Evolutionary conservation across 179 eudicot genomes (phyloP), one percentile per base, ranked within the genome.

Genomic region (Corrigiola litoralis): DNA sequence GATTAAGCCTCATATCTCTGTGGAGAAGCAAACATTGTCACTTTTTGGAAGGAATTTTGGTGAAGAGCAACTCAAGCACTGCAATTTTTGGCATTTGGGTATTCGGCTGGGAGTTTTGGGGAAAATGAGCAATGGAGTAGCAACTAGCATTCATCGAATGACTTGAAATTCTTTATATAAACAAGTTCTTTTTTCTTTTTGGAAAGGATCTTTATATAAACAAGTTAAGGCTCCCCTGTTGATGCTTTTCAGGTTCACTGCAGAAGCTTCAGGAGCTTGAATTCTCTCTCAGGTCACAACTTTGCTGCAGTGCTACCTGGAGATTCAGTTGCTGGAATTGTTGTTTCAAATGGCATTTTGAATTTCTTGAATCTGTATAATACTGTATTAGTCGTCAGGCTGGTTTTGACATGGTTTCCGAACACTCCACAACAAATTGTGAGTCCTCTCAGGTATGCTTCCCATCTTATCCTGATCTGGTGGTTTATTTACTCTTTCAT

Each of bases 331-430:
- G 99, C 95, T 13, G 94, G 97, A 10, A n/a, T 87, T 28, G 97
- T 90, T 54, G 98, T 75, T 27, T 65, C 94, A 61, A 90, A 94
- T 73, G 97, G 97, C 28, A 53, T 94, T 52, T 29, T 76, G 53
- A 94, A 90, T 77, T 94, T 94, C 77, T 77, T 94, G 77, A 94
- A 85, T 70, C 77, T 94, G 33, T 94, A 94, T 80, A 90, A 86
- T 68, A 86, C 94, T 34, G 51, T 94, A 42, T 73, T 94, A 72
- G 73, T 90, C 75, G 85, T 69, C 59, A 79, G 99, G 89, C 96
- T 94, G 66, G 99, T 94, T 67, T 82, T 94, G 60, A 94, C 97
- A 42, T 94, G 99, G 99, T 90, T 94, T 63, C 99, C 99, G 18
- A 86, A 79, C 73, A 67, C 99, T 76, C 99, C 97, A 61, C 87